These are phyloP conservation scores for Coemansia javaensis DNA, from an alignment of 192 early-diverging fungal genomes.

Conservation along the genomic window DNA sequence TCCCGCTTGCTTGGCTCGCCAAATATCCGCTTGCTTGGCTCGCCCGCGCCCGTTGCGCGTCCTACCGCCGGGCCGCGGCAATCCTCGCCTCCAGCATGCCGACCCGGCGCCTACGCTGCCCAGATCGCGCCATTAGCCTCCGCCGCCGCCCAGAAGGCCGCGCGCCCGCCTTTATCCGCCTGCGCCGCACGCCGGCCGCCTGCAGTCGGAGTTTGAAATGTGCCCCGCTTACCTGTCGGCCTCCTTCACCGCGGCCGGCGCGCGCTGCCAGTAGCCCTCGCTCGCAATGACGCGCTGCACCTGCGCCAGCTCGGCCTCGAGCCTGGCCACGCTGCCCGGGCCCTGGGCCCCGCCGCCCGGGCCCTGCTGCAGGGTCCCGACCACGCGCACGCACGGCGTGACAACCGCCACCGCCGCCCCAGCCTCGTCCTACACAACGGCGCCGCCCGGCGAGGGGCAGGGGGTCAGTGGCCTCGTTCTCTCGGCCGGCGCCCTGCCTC, in stretches of 20 bases:
- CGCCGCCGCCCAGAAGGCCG: too few relatives aligned
- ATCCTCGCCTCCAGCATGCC: constrained; percentile 39
- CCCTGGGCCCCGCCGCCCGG: neutral
- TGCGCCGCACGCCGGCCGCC: too few relatives aligned
- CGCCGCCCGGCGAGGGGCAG: too few relatives aligned
- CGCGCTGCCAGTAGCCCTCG: constrained; percentile 26
- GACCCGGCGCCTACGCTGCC: constrained; percentile 29
- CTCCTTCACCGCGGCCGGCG: constrained; percentile 35
- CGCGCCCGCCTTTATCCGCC: neutral
- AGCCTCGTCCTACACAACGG: neutral
- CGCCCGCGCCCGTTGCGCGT: too few relatives aligned
- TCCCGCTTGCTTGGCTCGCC: too few relatives aligned
- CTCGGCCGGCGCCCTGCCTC: too few relatives aligned
- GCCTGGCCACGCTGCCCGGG: constrained; percentile 13
- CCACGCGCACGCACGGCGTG: constrained; percentile 29
- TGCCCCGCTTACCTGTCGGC: constrained; percentile 36
- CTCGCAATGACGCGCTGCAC: constrained; percentile 16
- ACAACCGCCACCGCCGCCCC: constrained; percentile 10
- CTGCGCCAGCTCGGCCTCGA: constrained; percentile 27
- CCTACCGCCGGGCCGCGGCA: constrained; percentile 13
- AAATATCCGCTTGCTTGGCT: neutral
- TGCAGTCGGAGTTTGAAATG: too few relatives aligned
- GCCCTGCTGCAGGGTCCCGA: constrained; percentile 5
- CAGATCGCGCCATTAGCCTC: too few relatives aligned
- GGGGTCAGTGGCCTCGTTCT: too few relatives aligned